Conservation (phyloP, 345 rosid species). For the Gossypium turneri region DNA sequence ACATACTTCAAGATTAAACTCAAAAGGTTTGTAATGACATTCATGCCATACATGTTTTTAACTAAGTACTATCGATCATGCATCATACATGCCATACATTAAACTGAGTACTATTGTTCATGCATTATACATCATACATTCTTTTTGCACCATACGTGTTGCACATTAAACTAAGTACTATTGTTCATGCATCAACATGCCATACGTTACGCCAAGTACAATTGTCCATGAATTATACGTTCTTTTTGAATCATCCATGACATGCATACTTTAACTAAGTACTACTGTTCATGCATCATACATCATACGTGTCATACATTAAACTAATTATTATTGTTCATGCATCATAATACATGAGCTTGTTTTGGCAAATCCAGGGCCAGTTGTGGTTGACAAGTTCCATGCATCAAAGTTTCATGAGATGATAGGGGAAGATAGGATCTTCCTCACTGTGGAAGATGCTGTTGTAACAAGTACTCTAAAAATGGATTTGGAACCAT, state of each 20-base stretch:
- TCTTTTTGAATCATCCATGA: background rate
- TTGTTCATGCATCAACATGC: conserved; percentile 41
- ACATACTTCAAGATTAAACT: background rate
- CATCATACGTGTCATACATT: background rate
- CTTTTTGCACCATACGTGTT: no score
- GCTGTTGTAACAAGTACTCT: conserved; percentile 54
- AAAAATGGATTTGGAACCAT: conserved; percentile 25
- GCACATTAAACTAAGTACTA: no score
- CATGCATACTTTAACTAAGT: background rate
- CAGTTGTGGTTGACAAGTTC: conserved; percentile 62
- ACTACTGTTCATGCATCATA: background rate
- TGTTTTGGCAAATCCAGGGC: conserved; percentile 73
- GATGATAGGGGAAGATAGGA: conserved; percentile 52
- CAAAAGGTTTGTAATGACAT: no score
- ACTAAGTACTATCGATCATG: no score
- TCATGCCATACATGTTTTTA: no score
- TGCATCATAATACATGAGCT: conserved; percentile 33
- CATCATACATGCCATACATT: background rate
- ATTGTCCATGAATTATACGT: no score
- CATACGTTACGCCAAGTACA: background rate
- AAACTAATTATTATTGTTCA: background rate
- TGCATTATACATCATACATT: background rate
- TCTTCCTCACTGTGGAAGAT: conserved; percentile 69
- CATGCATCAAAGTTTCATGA: conserved; percentile 48
- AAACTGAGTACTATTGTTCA: background rate